Base-by-base conservation (phyloP, 2,329 filamentous ascomycete genomes). In the Hymenotorrendiella dingleyae region DNA sequence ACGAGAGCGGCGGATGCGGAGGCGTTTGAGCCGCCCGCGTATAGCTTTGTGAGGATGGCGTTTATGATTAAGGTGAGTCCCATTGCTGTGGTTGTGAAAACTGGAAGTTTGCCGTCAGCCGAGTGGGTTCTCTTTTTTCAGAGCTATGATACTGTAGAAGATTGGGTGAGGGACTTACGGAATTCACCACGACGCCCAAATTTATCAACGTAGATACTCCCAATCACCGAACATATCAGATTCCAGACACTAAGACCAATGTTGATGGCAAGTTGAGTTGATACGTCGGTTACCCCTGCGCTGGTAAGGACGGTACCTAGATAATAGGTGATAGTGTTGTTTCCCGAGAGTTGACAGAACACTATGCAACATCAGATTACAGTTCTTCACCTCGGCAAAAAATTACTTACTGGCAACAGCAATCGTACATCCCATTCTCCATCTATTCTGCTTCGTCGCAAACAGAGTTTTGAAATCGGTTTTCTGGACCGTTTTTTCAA, bases 1-100 rank as follows among this genome's bases (percentile, higher is more conserved):
- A 71, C 70, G 20, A 80, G 68, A 52, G 78, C 74, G 2, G 69
- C 68, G 49, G 71, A 73, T 4, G 72, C 74, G 1, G 62, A 61
- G 4, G n/a, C n/a, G n/a, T n/a, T n/a, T n/a, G n/a, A n/a, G n/a
- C n/a, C n/a, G n/a, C n/a, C n/a, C n/a, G n/a, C n/a, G n/a, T n/a
- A n/a, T n/a, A n/a, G n/a, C n/a, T n/a, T n/a, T 51, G 51, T 55
- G 73, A 71, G n/a, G 59, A 65, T 53, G 65, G 60, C 10, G 54
- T 56, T 2, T 67, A 36, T 16, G n/a, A 28, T 14, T 27, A 35
- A n/a, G n/a, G n/a, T n/a, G n/a, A n/a, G n/a, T n/a, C n/a, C 28
- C 17, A 35, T 28, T 20, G 64, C 44, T 6, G 26, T 14, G 6
- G 26, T 11, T 7, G 11, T 28, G 5, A 14, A 28, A 5, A 11